Conservation (phyloP, 345 rosid genomes). For the Eucalyptus pumila region DNA sequence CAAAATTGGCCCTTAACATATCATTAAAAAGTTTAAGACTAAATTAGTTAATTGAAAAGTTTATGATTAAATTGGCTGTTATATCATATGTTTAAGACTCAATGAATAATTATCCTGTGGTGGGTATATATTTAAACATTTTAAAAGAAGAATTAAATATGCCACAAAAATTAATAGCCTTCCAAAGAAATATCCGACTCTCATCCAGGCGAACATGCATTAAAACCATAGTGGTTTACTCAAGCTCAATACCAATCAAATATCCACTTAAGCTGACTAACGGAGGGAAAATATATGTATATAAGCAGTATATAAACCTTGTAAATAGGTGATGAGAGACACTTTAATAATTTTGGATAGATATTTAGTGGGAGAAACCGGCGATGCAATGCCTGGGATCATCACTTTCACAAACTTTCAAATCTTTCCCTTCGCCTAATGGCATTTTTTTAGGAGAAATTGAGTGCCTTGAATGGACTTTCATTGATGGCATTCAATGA, state of each 20-base stretch:
- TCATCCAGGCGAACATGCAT: not conserved
- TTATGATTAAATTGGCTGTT: accelerated
- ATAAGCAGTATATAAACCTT: not conserved
- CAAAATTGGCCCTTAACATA: not conserved
- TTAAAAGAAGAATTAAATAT: not conserved
- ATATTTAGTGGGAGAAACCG: not conserved
- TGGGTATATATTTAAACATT: not conserved
- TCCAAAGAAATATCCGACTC: not conserved
- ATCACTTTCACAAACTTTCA: not conserved
- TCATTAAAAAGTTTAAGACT: accelerated
- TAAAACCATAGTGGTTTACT: not conserved
- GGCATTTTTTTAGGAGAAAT: not conserved
- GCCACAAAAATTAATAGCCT: not conserved
- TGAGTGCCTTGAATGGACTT: not conserved
- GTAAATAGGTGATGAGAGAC: not conserved
- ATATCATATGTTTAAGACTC: not conserved
- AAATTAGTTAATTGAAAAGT: not conserved
- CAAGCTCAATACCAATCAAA: not conserved
- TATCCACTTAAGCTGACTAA: not conserved
- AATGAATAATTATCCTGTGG: not conserved
- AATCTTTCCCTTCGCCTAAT: not conserved
- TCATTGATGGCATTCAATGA: not conserved
- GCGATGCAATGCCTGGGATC: not conserved
- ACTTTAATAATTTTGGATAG: not conserved
- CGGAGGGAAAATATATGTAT: not conserved